Evolutionary conservation across 1,284 basidiomycete genomes (phyloP).

Genomic region (Trichosporon faecale): DNA sequence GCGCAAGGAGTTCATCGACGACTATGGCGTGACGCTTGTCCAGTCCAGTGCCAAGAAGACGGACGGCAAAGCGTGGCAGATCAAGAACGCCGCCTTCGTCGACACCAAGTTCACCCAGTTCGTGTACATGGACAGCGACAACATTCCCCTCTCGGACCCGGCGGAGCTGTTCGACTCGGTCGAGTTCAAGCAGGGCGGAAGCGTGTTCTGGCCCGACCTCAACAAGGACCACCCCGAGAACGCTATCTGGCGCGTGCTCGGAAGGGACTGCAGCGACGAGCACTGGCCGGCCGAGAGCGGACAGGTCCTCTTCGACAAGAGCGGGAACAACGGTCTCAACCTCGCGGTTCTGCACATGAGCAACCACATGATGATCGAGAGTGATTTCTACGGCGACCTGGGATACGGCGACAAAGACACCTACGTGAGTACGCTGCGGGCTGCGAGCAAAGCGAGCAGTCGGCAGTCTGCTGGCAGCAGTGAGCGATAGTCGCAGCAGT

Average conservation of each 20-base stretch:
- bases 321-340: slow-evolving; percentile 54
- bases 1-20: slow-evolving; percentile 36
- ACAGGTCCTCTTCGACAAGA: slow-evolving; percentile 54
- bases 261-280: slow-evolving; percentile 50
- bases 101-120: slow-evolving; percentile 48
- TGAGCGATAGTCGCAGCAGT: too few species aligned
- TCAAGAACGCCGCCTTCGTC: slow-evolving; percentile 50
- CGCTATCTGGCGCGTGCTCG: slow-evolving; percentile 54
- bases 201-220: slow-evolving; percentile 56
- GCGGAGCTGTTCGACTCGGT: slow-evolving; percentile 51
- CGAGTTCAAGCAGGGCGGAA: slow-evolving; percentile 49
- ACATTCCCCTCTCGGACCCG: slow-evolving; percentile 53
- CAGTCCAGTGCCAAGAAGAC: slow-evolving; percentile 25
- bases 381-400: slow-evolving; percentile 52
- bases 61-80: slow-evolving; percentile 44
- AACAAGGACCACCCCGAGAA: slow-evolving; percentile 56
- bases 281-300: slow-evolving; percentile 56
- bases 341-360: slow-evolving; percentile 54
- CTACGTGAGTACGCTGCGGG: slow-evolving; percentile 32
- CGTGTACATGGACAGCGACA: slow-evolving; percentile 53
- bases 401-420: slow-evolving; percentile 54
- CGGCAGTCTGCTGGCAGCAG: too few species aligned
- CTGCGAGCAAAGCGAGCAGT: not conserved
- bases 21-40: slow-evolving; percentile 35
- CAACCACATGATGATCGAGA: slow-evolving; percentile 53